Base-by-base conservation (phyloP, 106 monocot genomes). In the Phalaenopsis aphrodite region DNA sequence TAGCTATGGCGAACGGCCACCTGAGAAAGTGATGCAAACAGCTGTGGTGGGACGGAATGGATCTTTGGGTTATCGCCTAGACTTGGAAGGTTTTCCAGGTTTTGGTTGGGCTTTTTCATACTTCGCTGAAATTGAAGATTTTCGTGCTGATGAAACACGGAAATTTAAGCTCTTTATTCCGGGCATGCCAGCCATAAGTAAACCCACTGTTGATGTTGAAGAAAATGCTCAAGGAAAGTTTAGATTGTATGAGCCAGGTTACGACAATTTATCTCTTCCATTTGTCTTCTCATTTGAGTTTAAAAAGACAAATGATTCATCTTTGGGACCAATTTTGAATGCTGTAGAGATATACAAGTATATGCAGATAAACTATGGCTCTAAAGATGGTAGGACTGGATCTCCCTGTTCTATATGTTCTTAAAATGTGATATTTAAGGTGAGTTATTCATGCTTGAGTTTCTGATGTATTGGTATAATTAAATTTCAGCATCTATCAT, bases 211-310 rank as follows among this genome's bases (percentile, higher is more conserved):
- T 48, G 78, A 98, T 84, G 97, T 98, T 72, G 85, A 94, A 83
- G 94, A 98, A 85, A 98, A 94, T 92, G 97, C 97, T 79, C 89
- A 85, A 66, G 97, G 94, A 68, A 90, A 86, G 75, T 94, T 92
- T 48, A 81, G 97, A 30, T 30, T 91, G 14, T 98, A 98, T 80
- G 94, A 98, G 79, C 97, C 97, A 48, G 94, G 94, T 16, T 98
- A 89, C 76, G 55, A 80, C 41, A 98, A 98, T 81, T 65, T 98
- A 48, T 80, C 89, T 15, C 85, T 98, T 23, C 97, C 97, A 43
- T 98, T 94, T 80, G 86, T 94, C 67, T 89, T 98, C 42, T 88
- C 90, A 56, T 98, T 98, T 84, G 92, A 86, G 52, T 92, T 98
- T 76, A 90, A 84, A 78, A 90, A 92, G 80, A 98, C 92, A 69